Conservation (phyloP, 2,329 filamentous ascomycete genomes). For the Immersiporthe knoxdaviesiana region DNA sequence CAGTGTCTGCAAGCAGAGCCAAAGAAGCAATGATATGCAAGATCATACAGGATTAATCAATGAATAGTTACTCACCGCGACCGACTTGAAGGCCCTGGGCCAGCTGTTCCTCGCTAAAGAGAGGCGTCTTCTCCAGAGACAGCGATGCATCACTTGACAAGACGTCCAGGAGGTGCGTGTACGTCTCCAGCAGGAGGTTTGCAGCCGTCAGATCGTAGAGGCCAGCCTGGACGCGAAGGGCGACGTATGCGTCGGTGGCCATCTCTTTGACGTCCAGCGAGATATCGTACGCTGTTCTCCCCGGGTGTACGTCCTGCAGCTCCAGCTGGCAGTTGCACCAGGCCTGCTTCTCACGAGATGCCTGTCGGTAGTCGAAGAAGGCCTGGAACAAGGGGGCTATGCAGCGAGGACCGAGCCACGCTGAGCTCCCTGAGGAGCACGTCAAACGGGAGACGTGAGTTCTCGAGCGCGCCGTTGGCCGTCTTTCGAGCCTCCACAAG, state of each 20-base stretch:
- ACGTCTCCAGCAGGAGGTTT: neutral
- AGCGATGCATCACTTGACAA: neutral
- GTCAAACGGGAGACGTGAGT: slow-evolving; percentile 54
- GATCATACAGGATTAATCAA: too few relatives aligned
- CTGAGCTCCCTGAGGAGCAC: slow-evolving; percentile 49
- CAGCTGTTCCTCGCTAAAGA: slow-evolving; percentile 11
- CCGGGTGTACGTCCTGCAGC: slow-evolving; percentile 32
- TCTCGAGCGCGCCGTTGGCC: slow-evolving; percentile 42
- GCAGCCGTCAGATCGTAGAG: slow-evolving; percentile 2
- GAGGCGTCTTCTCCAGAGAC: neutral
- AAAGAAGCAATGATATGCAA: slow-evolving; percentile 32
- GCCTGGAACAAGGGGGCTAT: slow-evolving; percentile 55
- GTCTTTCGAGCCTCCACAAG: slow-evolving; percentile 33
- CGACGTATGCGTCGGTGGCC: neutral
- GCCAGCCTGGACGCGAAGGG: neutral
- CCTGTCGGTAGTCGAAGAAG: slow-evolving; percentile 39
- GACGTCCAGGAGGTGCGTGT: neutral
- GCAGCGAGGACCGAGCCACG: slow-evolving; percentile 41
- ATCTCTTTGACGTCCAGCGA: neutral
- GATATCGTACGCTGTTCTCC: slow-evolving; percentile 8
- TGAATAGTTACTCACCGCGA: slow-evolving; percentile 16
- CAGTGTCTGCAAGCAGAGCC: slow-evolving; percentile 33
- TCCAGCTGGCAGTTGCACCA: slow-evolving; percentile 7
- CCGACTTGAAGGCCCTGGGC: slow-evolving; percentile 32
- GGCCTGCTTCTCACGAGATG: slow-evolving; percentile 31